Conservation (phyloP, 352 stramenopile species). For the Globisporangium takayamanum region DNA sequence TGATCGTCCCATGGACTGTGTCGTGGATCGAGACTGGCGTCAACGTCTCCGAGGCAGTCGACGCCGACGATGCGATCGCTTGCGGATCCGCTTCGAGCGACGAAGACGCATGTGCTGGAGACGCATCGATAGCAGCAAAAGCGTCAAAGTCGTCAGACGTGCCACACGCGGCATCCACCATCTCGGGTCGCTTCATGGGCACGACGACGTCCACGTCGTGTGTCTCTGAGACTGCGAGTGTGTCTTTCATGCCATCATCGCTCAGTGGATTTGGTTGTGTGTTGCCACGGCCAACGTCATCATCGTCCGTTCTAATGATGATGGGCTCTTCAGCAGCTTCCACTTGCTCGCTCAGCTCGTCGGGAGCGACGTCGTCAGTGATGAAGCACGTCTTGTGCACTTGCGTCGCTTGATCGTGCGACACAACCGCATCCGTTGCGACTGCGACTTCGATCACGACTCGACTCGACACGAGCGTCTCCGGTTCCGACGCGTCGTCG, state of each 20-base stretch:
- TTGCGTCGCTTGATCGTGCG: slow-evolving; percentile 1
- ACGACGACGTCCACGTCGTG: neutral
- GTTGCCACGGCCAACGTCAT: neutral
- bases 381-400: neutral
- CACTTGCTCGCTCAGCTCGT: too few relatives aligned
- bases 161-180: slow-evolving; percentile 3
- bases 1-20: too few relatives aligned
- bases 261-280: neutral
- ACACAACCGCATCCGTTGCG: neutral
- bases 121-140: too few relatives aligned
- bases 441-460: neutral
- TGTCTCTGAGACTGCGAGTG: neutral
- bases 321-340: too few relatives aligned
- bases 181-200: neutral
- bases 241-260: neutral
- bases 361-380: neutral
- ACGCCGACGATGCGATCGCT: too few relatives aligned
- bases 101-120: too few relatives aligned
- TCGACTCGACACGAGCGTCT: neutral
- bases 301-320: too few relatives aligned
- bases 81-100: too few relatives aligned
- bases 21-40: too few relatives aligned
- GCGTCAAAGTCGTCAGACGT: neutral
- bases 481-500: neutral
- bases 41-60: too few relatives aligned